Conservation (phyloP, 495 filamentous ascomycete species). For the Aspergillus avenaceus region DNA sequence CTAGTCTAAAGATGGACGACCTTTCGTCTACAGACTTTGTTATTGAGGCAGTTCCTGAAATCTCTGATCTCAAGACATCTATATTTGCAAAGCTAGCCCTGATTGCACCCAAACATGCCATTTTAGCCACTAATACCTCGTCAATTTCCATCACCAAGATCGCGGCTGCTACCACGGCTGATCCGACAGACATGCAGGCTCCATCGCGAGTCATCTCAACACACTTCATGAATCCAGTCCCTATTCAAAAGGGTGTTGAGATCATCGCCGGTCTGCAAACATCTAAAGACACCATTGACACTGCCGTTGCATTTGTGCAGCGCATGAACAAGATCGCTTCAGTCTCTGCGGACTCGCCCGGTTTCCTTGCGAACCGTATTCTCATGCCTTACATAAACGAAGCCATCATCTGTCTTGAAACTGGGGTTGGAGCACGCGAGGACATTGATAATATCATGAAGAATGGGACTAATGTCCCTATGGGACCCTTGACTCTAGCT, state of each 20-base stretch:
- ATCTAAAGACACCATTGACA: conserved; percentile 70
- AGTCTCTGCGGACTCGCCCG: conserved; percentile 80
- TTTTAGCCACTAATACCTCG: conserved; percentile 95
- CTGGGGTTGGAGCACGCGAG: conserved; percentile 78
- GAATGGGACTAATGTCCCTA: conserved; percentile 97
- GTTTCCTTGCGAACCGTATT: conserved; percentile 94
- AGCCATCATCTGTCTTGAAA: conserved; percentile 94
- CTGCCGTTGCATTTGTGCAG: conserved; percentile 81
- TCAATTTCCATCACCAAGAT: conserved; percentile 97
- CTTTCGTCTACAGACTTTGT: conserved; percentile 90
- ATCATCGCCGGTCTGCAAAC: conserved; percentile 95
- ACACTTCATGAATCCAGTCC: conserved; percentile 99
- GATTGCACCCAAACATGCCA: conserved; percentile 79
- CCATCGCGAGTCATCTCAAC: conserved; percentile 89
- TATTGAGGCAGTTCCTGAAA: conserved; percentile 97
- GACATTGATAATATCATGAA: conserved; percentile 98
- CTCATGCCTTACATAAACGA: conserved; percentile 99
- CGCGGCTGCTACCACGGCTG: conserved; percentile 72
- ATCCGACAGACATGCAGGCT: conserved; percentile 74
- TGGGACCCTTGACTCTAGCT: conserved; percentile 90
- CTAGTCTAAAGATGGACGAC: conserved; percentile 71
- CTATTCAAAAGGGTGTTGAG: conserved; percentile 95
- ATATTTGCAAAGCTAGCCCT: conserved; percentile 85
- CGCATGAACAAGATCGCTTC: conserved; percentile 92
- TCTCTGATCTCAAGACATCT: conserved; percentile 75